Evolutionary conservation across 371 early-diverging fungal species (phyloP).

Genomic region (Rhizopus sp.): DNA sequence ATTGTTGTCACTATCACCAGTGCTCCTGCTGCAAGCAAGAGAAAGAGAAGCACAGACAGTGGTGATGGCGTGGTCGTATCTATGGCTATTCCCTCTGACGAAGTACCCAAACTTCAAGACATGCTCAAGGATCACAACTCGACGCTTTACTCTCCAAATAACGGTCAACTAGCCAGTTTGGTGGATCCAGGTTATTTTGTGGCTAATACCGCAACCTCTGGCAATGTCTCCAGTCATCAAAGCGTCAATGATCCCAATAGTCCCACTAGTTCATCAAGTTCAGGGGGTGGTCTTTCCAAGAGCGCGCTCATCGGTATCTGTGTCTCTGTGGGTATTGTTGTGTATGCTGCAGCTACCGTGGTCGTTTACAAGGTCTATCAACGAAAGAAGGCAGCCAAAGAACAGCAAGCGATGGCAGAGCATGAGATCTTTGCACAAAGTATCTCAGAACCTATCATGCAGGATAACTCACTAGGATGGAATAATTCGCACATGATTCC

Average conservation of each 20-base stretch:
- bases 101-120: constrained; percentile 22
- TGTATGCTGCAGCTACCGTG: constrained; percentile 48
- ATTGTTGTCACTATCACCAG: constrained; percentile 49
- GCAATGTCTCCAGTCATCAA: constrained; percentile 1
- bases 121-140: constrained; percentile 29
- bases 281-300: constrained; percentile 32
- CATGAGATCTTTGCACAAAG: constrained; percentile 44
- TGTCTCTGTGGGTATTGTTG: constrained; percentile 40
- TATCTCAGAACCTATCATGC: constrained; percentile 37
- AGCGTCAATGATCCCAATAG: not conserved
- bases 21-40: constrained; percentile 22
- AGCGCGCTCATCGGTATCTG: constrained; percentile 46
- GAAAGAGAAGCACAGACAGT: constrained; percentile 5
- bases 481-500: constrained; percentile 4
- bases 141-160: constrained; percentile 32
- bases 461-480: constrained; percentile 32
- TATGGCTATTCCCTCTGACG: constrained; percentile 35
- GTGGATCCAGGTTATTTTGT: constrained; percentile 36
- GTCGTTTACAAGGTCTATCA: constrained; percentile 37
- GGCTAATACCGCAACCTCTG: not conserved
- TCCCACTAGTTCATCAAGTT: not conserved
- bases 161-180: constrained; percentile 43
- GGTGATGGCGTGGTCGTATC: constrained; percentile 38
- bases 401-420: constrained; percentile 34
- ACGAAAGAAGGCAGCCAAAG: constrained; percentile 26